phyloP scores from a whole-genome alignment of 352 stramenopile species.

The Ophiocytium majus region DNA sequence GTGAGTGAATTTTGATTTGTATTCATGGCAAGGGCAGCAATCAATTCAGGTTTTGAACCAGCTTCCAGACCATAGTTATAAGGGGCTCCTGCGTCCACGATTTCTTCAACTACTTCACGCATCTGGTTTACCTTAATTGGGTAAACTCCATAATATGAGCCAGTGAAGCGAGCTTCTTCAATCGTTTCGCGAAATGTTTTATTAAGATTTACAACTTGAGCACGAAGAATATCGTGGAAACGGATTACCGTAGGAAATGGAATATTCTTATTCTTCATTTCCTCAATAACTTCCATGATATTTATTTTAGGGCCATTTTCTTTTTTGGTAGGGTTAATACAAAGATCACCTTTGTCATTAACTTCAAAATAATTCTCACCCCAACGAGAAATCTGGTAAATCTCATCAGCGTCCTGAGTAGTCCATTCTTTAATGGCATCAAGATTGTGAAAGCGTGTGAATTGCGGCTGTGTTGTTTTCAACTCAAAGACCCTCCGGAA shows the following conservation, averaged over 20 bases:
- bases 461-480: no score
- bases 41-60: conserved; percentile 6
- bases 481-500: no score
- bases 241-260: neutral
- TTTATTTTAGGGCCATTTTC: neutral
- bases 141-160: conserved; percentile 1
- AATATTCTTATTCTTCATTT: conserved; percentile 17
- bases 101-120: conserved; percentile 9
- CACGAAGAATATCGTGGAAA: conserved; percentile 12
- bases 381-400: conserved; percentile 5
- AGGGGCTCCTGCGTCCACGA: neutral
- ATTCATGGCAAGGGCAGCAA: neutral
- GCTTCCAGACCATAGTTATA: conserved; percentile 5
- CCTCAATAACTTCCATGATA: conserved; percentile 9
- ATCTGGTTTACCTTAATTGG: conserved; percentile 15
- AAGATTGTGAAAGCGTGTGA: conserved; percentile 11
- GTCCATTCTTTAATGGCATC: conserved; percentile 16
- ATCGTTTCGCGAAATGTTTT: conserved; percentile 4
- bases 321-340: neutral
- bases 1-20: conserved; percentile 15
- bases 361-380: neutral
- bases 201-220: conserved; percentile 8
- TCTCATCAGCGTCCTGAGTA: neutral
- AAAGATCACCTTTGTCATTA: neutral
- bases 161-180: conserved; percentile 1